phyloP scores from a whole-genome alignment of 192 early-diverging fungal genomes.

The Phlyctochytrium bullatum region DNA sequence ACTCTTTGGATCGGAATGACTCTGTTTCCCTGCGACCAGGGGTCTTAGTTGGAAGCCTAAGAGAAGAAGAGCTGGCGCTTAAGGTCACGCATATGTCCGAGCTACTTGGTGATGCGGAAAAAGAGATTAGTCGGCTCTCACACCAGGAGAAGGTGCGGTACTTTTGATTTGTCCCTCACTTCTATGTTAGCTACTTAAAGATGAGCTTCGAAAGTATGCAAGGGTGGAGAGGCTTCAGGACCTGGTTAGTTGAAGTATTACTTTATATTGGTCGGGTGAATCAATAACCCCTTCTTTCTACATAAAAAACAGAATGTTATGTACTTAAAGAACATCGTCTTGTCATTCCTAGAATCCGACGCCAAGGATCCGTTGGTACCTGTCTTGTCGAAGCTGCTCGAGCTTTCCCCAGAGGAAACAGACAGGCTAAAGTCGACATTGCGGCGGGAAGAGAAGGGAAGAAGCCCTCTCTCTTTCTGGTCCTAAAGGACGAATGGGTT shows the following conservation, averaged over 20 bases:
- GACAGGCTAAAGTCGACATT: conserved; percentile 8
- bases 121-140: conserved; percentile 14
- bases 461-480: too few relatives aligned
- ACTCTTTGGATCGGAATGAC: too few relatives aligned
- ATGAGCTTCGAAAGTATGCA: conserved; percentile 61
- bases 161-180: too few relatives aligned
- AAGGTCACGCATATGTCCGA: conserved; percentile 25
- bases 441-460: too few relatives aligned
- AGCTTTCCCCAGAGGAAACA: conserved; percentile 26
- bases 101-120: conserved; percentile 23
- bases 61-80: conserved; percentile 19
- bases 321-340: conserved; percentile 69
- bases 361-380: conserved; percentile 25
- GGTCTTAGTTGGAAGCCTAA: background rate
- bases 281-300: background rate
- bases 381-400: conserved; percentile 25
- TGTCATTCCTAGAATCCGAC: conserved; percentile 60
- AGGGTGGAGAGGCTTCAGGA: conserved; percentile 59
- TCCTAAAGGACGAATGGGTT: too few relatives aligned
- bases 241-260: conserved; percentile 25
- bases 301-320: conserved; percentile 48
- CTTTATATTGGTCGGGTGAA: background rate
- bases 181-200: conserved; percentile 44
- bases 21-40: too few relatives aligned
- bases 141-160: conserved; percentile 14